Base-by-base conservation (phyloP, 352 stramenopile genomes). In the Globisporangium cylindrosporum region DNA sequence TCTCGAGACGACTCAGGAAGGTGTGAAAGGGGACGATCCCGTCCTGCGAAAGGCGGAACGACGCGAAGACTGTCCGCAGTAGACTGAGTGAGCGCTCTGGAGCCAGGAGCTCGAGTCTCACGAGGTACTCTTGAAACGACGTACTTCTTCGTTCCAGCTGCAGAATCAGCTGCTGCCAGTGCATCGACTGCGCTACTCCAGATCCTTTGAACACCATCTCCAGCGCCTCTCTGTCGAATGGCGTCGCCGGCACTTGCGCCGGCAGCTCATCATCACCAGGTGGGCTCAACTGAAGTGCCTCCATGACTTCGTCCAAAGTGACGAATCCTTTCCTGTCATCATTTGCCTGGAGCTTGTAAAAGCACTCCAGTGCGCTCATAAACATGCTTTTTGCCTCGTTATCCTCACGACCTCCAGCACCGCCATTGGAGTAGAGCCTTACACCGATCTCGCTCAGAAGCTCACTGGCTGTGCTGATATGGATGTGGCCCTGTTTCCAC, bases 161-260 rank as follows among this genome's bases (percentile, higher is more conserved):
- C 10, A 86, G 59, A 3, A 91, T 29, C n/a, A 91, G 49, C 38
- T 88, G 73, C 68, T 91, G 83, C 83, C 83, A 91, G 49, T 91
- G 83, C 5, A 89, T 22, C 22, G 64, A 69, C 27, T 74, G 73
- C 43, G 69, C 56, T 2, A 68, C 56, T 22, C 65, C 74, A 36
- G 53, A 4, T 24, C 25, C 10, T n/a, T 36, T 36, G 43, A 88
- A 82, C 1, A 74, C 20, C 1, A 38, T 9, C 27, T 24, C 22
- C 4, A 67, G 66, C 4, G 24, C 20, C 32, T 59, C 48, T 46
- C 49, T 54, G n/a, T 51, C n/a, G n/a, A 73, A 63, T 8, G 64
- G 57, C 1, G 32, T 25, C 14, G 27, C 10, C 15, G 15, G n/a
- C 41, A 8, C 25, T 46, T 27, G 24, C 1, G 66, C 41, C 5